These are phyloP conservation scores for Saturnispora quitensis DNA, from an alignment of 805 yeast species.

Conservation along the genomic window DNA sequence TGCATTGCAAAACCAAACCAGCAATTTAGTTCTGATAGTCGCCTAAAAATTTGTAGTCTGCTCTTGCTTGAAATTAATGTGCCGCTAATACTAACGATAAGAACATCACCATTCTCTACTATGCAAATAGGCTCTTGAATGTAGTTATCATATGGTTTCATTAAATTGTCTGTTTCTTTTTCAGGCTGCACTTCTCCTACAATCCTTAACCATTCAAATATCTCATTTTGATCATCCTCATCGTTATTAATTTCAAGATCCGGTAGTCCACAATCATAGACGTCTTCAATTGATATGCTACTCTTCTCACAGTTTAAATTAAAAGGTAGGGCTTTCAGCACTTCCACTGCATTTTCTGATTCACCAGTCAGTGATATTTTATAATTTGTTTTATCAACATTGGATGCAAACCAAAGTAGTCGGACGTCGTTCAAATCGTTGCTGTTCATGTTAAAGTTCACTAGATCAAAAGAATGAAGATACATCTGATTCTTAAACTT, in stretches of 20 bases:
- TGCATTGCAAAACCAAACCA: slow-evolving; percentile 22
- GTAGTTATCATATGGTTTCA: slow-evolving; percentile 19
- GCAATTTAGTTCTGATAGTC: not conserved
- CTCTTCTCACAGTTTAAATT: not conserved
- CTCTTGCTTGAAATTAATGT: not conserved
- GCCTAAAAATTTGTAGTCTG: not conserved
- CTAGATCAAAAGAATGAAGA: slow-evolving; percentile 18
- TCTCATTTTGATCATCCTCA: slow-evolving; percentile 17
- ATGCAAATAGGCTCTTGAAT: slow-evolving; percentile 17
- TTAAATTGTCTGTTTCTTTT: not conserved
- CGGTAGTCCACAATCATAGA: slow-evolving; percentile 16
- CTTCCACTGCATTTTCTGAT: not conserved
- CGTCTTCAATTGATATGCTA: not conserved
- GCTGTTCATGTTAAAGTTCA: slow-evolving; percentile 4
- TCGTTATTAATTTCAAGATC: slow-evolving; percentile 13
- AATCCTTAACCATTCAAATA: slow-evolving; percentile 23
- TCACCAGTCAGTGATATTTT: slow-evolving; percentile 4
- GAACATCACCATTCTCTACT: not conserved
- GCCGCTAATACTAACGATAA: not conserved
- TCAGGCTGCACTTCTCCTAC: not conserved
- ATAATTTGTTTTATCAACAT: slow-evolving; percentile 6
- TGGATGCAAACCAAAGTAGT: slow-evolving; percentile 26
- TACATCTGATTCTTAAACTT: slow-evolving; percentile 17
- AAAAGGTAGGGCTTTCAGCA: not conserved
- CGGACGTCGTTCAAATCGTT: slow-evolving; percentile 18